Evolutionary conservation across 1,139 yeast genomes (phyloP).

Genomic region (Suhomyces bribrorum): DNA sequence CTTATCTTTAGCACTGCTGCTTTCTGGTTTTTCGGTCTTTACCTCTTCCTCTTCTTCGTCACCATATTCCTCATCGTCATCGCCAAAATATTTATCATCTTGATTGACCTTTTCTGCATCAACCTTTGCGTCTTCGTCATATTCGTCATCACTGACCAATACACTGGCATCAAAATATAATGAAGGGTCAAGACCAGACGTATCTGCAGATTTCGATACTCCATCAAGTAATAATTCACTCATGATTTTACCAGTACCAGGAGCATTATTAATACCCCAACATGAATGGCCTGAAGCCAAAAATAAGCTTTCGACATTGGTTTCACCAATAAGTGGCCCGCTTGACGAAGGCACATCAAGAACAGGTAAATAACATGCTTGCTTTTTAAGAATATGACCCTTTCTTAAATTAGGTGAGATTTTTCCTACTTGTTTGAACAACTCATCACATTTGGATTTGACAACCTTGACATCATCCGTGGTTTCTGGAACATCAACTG

Average conservation of each 20-base stretch:
- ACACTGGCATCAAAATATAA: constrained; percentile 78
- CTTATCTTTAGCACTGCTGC: constrained; percentile 5
- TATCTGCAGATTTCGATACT: constrained; percentile 73
- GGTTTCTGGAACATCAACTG: constrained; percentile 88
- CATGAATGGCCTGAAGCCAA: constrained; percentile 94
- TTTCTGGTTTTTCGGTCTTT: constrained; percentile 4
- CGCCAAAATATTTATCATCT: constrained; percentile 12
- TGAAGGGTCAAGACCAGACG: constrained; percentile 80
- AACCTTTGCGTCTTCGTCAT: constrained; percentile 16
- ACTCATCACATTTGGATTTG: constrained; percentile 81
- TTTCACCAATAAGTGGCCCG: constrained; percentile 93
- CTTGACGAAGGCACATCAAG: constrained; percentile 87
- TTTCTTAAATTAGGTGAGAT: constrained; percentile 68
- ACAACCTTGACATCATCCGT: constrained; percentile 93
- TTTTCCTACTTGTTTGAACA: constrained; percentile 79
- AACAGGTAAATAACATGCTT: constrained; percentile 95
- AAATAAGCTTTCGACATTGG: constrained; percentile 75
- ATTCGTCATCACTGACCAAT: constrained; percentile 43
- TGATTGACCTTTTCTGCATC: background rate
- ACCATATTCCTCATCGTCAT: constrained; percentile 15
- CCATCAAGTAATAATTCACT: constrained; percentile 88
- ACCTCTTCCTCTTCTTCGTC: constrained; percentile 12
- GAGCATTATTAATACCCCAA: constrained; percentile 98
- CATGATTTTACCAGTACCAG: constrained; percentile 92
- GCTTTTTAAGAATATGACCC: constrained; percentile 80